phyloP scores from a whole-genome alignment of 495 filamentous ascomycete genomes.

The Trichoderma asperelloides region DNA sequence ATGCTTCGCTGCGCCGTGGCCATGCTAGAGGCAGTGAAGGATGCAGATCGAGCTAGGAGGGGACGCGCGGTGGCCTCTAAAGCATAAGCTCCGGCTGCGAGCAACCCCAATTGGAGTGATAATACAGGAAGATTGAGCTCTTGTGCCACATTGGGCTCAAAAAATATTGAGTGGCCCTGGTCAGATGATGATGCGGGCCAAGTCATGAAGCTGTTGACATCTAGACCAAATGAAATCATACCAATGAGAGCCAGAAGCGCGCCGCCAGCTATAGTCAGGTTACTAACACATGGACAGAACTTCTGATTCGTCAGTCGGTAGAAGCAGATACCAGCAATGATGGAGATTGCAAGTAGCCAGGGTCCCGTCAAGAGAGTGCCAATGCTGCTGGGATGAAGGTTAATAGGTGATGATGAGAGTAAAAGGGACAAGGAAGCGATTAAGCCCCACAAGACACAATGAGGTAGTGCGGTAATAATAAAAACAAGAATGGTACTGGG shows the following conservation, averaged over 20 bases:
- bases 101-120: slow-evolving; percentile 31
- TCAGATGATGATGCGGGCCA: slow-evolving; percentile 12
- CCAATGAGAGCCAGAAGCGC: slow-evolving; percentile 29
- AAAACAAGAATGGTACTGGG: slow-evolving; percentile 36
- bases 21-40: slow-evolving; percentile 33
- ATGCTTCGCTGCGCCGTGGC: slow-evolving; percentile 29
- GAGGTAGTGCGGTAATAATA: slow-evolving; percentile 31
- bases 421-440: slow-evolving; percentile 34
- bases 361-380: slow-evolving; percentile 36
- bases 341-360: slow-evolving; percentile 26
- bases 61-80: slow-evolving; percentile 27
- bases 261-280: slow-evolving; percentile 24
- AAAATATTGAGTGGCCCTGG: slow-evolving; percentile 17
- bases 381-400: slow-evolving; percentile 26
- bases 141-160: slow-evolving; percentile 21
- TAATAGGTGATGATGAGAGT: slow-evolving; percentile 36
- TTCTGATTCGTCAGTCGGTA: slow-evolving; percentile 15
- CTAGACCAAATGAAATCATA: slow-evolving; percentile 31
- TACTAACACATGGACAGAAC: slow-evolving; percentile 22
- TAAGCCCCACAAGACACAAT: slow-evolving; percentile 34
- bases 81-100: slow-evolving; percentile 25
- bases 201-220: slow-evolving; percentile 29
- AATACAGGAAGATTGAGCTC: slow-evolving; percentile 22
- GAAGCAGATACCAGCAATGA: slow-evolving; percentile 20
- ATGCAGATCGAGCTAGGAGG: slow-evolving; percentile 30